Percentiles rank a stretch among this genome's conserved stretches.
These are phyloP conservation scores for Colletotrichum kahawae DNA, from an alignment of 2,329 filamentous ascomycete genomes.

Conservation along the genomic window DNA sequence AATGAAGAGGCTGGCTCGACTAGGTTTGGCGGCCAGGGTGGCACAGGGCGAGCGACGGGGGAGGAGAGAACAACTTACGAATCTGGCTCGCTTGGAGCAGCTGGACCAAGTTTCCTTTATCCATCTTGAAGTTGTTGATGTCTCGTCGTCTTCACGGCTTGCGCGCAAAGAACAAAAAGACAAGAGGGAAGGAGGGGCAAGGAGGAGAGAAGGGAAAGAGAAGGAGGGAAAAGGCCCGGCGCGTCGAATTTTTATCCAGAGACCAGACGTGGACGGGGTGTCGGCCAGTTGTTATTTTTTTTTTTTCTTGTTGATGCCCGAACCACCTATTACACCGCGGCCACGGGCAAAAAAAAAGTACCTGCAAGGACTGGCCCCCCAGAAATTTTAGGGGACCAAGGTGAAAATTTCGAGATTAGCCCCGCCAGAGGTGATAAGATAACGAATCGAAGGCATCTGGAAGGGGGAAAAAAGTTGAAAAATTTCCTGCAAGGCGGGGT, in stretches of 20 bases:
- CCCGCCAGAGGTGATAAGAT: constrained; percentile 22
- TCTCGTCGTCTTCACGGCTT: constrained; percentile 16
- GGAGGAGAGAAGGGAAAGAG: constrained; percentile 4
- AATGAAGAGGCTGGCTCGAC: constrained; percentile 13
- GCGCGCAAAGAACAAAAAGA: neutral
- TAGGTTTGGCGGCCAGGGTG: constrained; percentile 14
- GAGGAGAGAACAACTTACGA: constrained; percentile 62
- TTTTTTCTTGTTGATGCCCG: constrained; percentile 18
- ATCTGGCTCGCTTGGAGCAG: constrained; percentile 87
- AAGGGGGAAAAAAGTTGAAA: neutral
- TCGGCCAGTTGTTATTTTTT: neutral
- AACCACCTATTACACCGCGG: constrained; percentile 8
- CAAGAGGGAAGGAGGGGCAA: constrained; percentile 6
- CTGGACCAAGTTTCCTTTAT: constrained; percentile 77
- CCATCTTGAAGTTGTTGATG: constrained; percentile 35
- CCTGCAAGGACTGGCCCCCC: constrained; percentile 4
- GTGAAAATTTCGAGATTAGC: constrained; percentile 23
- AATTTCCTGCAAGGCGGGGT: constrained; percentile 21
- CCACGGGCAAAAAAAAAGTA: neutral
- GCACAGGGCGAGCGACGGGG: constrained; percentile 5
- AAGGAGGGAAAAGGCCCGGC: constrained; percentile 12
- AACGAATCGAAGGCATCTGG: neutral
- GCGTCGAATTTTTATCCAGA: constrained; percentile 19
- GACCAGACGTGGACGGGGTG: neutral
- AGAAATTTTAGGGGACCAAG: constrained; percentile 19